Conservation (phyloP, 2,329 filamentous ascomycete genomes). For the Lasiodiplodia citricola region DNA sequence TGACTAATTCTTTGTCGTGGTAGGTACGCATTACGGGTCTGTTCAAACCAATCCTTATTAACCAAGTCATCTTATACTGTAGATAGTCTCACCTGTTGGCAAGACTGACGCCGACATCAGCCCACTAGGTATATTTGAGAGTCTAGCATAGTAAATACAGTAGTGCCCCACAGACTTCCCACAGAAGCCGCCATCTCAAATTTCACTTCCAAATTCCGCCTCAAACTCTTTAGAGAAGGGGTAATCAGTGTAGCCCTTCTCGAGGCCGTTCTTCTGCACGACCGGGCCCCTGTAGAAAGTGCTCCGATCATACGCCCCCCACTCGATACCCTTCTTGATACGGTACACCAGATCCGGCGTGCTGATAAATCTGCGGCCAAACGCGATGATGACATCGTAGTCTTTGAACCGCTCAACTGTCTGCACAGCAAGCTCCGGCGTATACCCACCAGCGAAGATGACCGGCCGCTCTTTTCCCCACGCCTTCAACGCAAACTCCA, state of each 20-base stretch:
- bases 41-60: no score
- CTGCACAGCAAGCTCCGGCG: slow-evolving; percentile 43
- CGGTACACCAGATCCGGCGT: slow-evolving; percentile 57
- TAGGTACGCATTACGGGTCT: no score
- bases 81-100: no score
- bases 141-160: no score
- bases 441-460: slow-evolving; percentile 50
- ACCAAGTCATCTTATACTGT: no score
- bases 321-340: slow-evolving; percentile 49
- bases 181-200: not conserved
- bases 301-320: slow-evolving; percentile 51
- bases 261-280: slow-evolving; percentile 27
- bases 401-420: slow-evolving; percentile 47
- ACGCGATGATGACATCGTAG: slow-evolving; percentile 51
- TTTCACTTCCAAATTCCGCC: not conserved
- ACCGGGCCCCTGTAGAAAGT: slow-evolving; percentile 50
- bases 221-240: slow-evolving; percentile 44
- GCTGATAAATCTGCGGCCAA: slow-evolving; percentile 56
- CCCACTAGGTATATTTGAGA: no score
- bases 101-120: no score
- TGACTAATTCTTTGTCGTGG: no score
- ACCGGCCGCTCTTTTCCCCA: slow-evolving; percentile 37
- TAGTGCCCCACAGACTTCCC: no score
- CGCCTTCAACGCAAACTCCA: slow-evolving; percentile 35
- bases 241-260: slow-evolving; percentile 49